A percentile compares a stretch with the other conserved stretches of the same genome.
These are phyloP conservation scores for Heimioporus sp. DNA, from an alignment of 768 basidiomycete genomes.

Conservation along the genomic window DNA sequence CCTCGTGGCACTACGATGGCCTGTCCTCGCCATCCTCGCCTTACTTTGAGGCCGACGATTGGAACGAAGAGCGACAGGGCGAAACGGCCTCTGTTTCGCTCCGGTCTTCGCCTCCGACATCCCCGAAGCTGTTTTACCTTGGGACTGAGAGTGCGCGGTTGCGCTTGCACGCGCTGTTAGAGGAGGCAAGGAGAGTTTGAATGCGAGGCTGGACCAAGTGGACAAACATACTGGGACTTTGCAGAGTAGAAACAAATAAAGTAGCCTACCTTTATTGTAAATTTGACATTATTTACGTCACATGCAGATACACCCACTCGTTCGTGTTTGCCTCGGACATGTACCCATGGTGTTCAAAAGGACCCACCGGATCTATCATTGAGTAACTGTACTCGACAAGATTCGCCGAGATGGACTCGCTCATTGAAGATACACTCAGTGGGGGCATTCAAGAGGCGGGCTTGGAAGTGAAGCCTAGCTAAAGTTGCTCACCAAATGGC, in stretches of 20 bases:
- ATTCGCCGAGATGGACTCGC: constrained; percentile 75
- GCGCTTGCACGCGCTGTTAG: constrained; percentile 15
- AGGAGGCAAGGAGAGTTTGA: constrained; percentile 11
- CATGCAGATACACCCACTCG: constrained; percentile 63
- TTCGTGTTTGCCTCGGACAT: constrained; percentile 60
- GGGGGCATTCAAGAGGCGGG: no score
- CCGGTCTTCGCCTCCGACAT: neutral
- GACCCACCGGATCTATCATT: constrained; percentile 70
- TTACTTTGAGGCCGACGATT: neutral
- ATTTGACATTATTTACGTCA: neutral
- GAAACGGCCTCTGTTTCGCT: neutral
- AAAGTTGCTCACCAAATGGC: no score
- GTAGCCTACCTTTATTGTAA: no score
- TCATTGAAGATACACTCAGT: constrained; percentile 52
- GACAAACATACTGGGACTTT: no score
- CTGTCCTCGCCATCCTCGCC: neutral
- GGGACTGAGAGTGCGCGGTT: constrained; percentile 6
- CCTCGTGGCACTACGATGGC: constrained; percentile 18
- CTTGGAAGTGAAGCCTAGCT: no score
- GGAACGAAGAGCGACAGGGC: constrained; percentile 1
- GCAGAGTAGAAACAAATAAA: no score
- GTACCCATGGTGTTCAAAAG: constrained; percentile 77
- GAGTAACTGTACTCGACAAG: constrained; percentile 66
- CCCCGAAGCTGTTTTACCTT: constrained; percentile 5
- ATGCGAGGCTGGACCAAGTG: no score